Evolutionary conservation across 164 flowering plant species (phyloP).

Genomic region (Euptelea pleiosperma): DNA sequence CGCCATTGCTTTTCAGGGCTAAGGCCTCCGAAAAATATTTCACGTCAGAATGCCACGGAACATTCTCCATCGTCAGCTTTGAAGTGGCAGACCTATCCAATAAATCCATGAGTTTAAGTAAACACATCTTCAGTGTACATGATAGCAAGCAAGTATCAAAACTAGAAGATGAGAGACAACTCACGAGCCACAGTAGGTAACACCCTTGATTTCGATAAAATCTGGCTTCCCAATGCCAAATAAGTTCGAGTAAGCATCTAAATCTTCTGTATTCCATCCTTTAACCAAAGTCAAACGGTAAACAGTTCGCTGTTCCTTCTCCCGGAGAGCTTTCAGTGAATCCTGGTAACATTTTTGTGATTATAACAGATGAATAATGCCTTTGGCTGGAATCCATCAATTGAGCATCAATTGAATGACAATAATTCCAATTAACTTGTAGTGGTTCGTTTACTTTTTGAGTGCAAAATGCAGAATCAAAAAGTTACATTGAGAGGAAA

Average conservation of each 20-base stretch:
- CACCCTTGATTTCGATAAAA: constrained; percentile 96
- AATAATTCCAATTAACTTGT: too few species aligned
- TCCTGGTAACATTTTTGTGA: constrained; percentile 42
- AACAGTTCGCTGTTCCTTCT: constrained; percentile 88
- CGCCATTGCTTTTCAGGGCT: constrained; percentile 69
- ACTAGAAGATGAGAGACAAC: constrained; percentile 19
- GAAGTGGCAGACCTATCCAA: constrained; percentile 81
- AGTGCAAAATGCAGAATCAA: too few species aligned
- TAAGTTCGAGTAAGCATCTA: constrained; percentile 79
- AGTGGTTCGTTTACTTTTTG: too few species aligned
- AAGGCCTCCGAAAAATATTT: constrained; percentile 91
- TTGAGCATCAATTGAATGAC: too few species aligned
- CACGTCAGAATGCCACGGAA: constrained; percentile 97
- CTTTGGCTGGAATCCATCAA: too few species aligned
- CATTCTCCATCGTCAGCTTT: constrained; percentile 98
- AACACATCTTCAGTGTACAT: neutral
- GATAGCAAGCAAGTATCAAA: neutral
- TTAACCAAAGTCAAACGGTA: constrained; percentile 91
- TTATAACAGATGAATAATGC: constrained; percentile 3
- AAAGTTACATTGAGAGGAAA: too few species aligned
- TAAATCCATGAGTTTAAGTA: neutral
- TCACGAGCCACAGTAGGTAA: constrained; percentile 98
- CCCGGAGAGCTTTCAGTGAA: constrained; percentile 73
- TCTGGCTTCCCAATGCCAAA: constrained; percentile 82
- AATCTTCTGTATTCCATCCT: constrained; percentile 96